These are phyloP conservation scores for Hysterangium stoloniferum DNA, from an alignment of 768 basidiomycete species.

Conservation along the genomic window DNA sequence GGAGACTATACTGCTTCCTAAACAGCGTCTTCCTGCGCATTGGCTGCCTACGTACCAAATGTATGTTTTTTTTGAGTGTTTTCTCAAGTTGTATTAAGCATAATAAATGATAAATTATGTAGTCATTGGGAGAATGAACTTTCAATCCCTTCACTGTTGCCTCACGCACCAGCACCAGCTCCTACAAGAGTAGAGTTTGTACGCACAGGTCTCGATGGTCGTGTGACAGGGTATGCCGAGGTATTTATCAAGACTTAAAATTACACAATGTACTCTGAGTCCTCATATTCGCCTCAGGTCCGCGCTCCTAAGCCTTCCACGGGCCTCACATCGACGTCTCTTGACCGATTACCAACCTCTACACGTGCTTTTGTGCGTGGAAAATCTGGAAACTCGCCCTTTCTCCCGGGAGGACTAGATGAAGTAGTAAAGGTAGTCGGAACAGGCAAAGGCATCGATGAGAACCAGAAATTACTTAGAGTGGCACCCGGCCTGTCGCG, in stretches of 20 bases:
- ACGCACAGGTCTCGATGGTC: slow-evolving; percentile 72
- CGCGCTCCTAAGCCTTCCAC: slow-evolving; percentile 48
- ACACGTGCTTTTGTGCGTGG: slow-evolving; percentile 83
- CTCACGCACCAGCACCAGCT: slow-evolving; percentile 59
- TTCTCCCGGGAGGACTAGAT: slow-evolving; percentile 89
- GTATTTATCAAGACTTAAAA: slow-evolving; percentile 31
- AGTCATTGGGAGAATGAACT: slow-evolving; percentile 70
- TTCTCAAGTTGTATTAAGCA: not conserved
- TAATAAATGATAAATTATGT: slow-evolving; percentile 12
- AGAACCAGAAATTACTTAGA: slow-evolving; percentile 45
- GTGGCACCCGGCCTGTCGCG: slow-evolving; percentile 79
- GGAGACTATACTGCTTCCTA: slow-evolving; percentile 63
- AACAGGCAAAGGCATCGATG: slow-evolving; percentile 20
- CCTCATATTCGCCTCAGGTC: slow-evolving; percentile 32
- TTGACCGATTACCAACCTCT: slow-evolving; percentile 77
- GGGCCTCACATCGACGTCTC: slow-evolving; percentile 77
- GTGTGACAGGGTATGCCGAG: slow-evolving; percentile 75
- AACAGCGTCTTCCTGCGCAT: slow-evolving; percentile 53
- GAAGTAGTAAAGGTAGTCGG: slow-evolving; percentile 35
- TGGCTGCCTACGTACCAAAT: slow-evolving; percentile 80
- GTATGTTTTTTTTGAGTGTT: slow-evolving; percentile 39
- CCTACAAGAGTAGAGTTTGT: slow-evolving; percentile 69
- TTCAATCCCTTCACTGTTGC: slow-evolving; percentile 55
- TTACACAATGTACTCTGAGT: not conserved
- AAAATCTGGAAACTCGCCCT: slow-evolving; percentile 88